Conservation (phyloP, 345 rosid genomes). For the Acer yangbiense region DNA sequence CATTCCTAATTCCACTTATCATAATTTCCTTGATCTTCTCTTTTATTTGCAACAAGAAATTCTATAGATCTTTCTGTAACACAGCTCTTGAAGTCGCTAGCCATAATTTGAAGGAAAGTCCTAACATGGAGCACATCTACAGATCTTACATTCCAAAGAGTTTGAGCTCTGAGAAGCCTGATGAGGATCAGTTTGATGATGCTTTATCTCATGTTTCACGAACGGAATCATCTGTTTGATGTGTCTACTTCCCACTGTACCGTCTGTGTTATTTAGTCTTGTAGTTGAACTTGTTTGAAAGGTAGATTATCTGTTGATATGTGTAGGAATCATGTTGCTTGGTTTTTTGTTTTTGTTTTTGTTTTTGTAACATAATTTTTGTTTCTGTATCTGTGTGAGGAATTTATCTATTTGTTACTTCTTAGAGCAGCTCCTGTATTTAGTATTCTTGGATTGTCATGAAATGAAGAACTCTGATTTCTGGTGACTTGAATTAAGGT, state of each 20-base stretch:
- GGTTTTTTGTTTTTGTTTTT: conserved; percentile 45
- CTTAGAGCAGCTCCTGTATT: background rate
- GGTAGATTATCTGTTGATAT: conserved; percentile 1
- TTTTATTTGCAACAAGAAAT: conserved; percentile 61
- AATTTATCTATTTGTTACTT: background rate
- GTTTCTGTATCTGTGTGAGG: background rate
- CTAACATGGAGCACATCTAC: conserved; percentile 60
- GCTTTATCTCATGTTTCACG: conserved; percentile 62
- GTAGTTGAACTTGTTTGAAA: conserved; percentile 10
- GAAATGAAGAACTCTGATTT: background rate
- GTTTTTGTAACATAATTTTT: background rate
- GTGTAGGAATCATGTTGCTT: background rate
- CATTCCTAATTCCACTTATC: conserved; percentile 51
- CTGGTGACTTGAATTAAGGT: background rate
- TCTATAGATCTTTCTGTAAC: conserved; percentile 57
- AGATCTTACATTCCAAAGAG: conserved; percentile 60
- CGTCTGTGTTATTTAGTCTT: background rate
- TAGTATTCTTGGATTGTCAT: background rate
- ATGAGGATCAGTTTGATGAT: conserved; percentile 62
- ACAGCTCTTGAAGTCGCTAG: conserved; percentile 73
- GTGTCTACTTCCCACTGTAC: conserved; percentile 12
- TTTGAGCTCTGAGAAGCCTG: conserved; percentile 67
- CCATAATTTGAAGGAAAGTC: conserved; percentile 61
- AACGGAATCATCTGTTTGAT: conserved; percentile 36
- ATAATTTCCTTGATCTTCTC: conserved; percentile 54